These are phyloP conservation scores for Paxillus ammoniavirescens DNA, from an alignment of 768 basidiomycete genomes.

Conservation along the genomic window DNA sequence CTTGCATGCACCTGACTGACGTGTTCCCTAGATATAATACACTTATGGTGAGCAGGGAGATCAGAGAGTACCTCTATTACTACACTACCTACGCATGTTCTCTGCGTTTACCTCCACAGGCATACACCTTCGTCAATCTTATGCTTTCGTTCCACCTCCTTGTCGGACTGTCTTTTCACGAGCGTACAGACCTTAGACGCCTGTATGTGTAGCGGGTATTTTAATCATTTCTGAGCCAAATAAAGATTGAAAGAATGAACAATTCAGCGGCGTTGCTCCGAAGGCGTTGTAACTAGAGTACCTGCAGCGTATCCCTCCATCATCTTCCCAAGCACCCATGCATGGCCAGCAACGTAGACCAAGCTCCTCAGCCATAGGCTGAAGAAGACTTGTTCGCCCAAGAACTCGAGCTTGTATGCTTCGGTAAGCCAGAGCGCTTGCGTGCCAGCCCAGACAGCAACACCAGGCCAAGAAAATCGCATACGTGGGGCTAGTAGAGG, in stretches of 20 bases:
- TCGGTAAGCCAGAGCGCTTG: constrained; percentile 91
- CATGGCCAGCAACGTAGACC: constrained; percentile 71
- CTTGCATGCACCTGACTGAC: constrained; percentile 5
- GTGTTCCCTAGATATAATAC: constrained; percentile 24
- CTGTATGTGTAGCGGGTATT: constrained; percentile 12
- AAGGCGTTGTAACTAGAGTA: background rate
- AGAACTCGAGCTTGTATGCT: constrained; percentile 89
- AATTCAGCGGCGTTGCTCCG: background rate
- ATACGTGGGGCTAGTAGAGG: constrained; percentile 78
- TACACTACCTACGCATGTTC: constrained; percentile 24
- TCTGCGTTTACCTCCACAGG: constrained; percentile 12
- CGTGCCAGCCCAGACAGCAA: constrained; percentile 66
- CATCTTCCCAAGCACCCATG: constrained; percentile 72
- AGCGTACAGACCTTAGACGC: constrained; percentile 21
- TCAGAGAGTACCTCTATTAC: constrained; percentile 8
- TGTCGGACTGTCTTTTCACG: constrained; percentile 5
- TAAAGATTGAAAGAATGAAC: background rate
- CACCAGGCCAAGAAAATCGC: constrained; percentile 45
- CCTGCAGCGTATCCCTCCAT: constrained; percentile 44
- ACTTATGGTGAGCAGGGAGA: background rate
- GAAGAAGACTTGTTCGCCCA: constrained; percentile 70
- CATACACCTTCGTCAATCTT: constrained; percentile 9
- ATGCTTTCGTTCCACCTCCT: constrained; percentile 12
- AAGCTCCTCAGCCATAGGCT: constrained; percentile 79
- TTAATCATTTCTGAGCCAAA: background rate